Conservation (phyloP, 1,139 yeast species). For the Hyphopichia burtonii region DNA sequence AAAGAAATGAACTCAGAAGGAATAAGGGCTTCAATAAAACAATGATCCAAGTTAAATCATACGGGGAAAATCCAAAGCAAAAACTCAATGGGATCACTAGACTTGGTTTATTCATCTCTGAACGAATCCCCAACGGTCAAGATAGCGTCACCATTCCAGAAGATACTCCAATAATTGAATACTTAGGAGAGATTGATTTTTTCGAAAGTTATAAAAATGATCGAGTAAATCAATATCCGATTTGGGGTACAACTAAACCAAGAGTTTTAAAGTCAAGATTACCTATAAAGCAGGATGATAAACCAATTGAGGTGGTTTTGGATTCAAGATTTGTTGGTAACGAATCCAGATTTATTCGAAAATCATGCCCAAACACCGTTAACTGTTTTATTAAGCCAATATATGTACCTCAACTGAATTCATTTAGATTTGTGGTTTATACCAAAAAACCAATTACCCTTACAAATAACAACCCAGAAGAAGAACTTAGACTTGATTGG, state of each 20-base stretch:
- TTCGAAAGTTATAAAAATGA: constrained; percentile 63
- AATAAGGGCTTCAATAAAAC: constrained; percentile 24
- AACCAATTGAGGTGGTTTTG: constrained; percentile 52
- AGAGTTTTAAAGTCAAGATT: constrained; percentile 55
- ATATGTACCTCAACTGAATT: constrained; percentile 42
- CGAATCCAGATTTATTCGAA: constrained; percentile 69
- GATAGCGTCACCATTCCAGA: constrained; percentile 34
- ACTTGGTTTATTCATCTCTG: constrained; percentile 58
- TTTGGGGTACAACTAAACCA: constrained; percentile 86
- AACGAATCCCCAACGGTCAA: constrained; percentile 14
- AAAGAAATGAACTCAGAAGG: constrained; percentile 22
- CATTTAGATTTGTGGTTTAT: constrained; percentile 56
- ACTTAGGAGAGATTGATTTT: constrained; percentile 71
- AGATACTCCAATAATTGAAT: constrained; percentile 59
- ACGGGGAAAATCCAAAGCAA: constrained; percentile 56
- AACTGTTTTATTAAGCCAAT: constrained; percentile 66
- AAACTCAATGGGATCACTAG: constrained; percentile 74
- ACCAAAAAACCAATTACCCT: constrained; percentile 54
- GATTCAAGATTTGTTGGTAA: constrained; percentile 85
- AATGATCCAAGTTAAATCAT: constrained; percentile 40
- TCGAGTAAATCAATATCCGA: constrained; percentile 69
- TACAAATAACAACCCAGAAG: constrained; percentile 28
- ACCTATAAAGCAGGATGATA: constrained; percentile 21
- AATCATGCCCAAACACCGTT: constrained; percentile 63
- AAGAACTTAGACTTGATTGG: constrained; percentile 80